A percentile compares a stretch with the other conserved stretches of the same genome.
These are phyloP conservation scores for Pestalotiopsis sp. DNA, from an alignment of 2,329 filamentous ascomycete genomes.

Conservation along the genomic window DNA sequence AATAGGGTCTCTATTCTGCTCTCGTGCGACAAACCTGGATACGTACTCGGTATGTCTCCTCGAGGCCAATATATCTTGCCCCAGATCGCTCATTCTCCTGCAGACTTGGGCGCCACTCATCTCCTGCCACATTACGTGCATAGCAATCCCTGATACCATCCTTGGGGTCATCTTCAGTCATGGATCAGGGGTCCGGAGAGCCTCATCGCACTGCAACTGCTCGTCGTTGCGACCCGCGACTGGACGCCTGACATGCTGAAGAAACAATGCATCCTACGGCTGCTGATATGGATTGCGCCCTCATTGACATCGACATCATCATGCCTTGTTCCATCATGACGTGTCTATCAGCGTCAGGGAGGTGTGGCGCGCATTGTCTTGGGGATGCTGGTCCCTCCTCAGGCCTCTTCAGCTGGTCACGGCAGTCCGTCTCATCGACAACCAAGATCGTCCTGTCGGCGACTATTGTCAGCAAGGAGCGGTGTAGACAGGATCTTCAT, in stretches of 20 bases:
- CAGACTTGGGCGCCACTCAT: constrained; percentile 24
- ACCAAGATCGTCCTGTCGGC: neutral
- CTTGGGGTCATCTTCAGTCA: constrained; percentile 13
- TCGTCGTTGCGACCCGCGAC: neutral
- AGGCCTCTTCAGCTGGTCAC: neutral
- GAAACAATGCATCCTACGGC: neutral
- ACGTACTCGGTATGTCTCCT: constrained; percentile 12
- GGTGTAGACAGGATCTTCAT: neutral
- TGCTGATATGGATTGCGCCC: neutral
- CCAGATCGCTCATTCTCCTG: constrained; percentile 22
- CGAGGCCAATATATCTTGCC: constrained; percentile 20
- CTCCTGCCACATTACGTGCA: constrained; percentile 26
- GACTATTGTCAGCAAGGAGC: neutral
- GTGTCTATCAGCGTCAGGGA: neutral
- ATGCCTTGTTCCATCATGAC: neutral
- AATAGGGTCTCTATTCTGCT: neutral
- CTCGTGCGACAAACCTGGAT: constrained; percentile 14
- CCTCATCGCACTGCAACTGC: constrained; percentile 16
- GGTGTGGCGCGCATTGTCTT: neutral
- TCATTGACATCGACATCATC: neutral
- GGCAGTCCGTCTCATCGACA: neutral
- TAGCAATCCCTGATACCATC: constrained; percentile 18
- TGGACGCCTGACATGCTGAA: neutral
- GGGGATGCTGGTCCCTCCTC: neutral
- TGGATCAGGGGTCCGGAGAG: constrained; percentile 16